Base-by-base conservation (phyloP, 2,329 filamentous ascomycete species). In the Clarireedia paspali region DNA sequence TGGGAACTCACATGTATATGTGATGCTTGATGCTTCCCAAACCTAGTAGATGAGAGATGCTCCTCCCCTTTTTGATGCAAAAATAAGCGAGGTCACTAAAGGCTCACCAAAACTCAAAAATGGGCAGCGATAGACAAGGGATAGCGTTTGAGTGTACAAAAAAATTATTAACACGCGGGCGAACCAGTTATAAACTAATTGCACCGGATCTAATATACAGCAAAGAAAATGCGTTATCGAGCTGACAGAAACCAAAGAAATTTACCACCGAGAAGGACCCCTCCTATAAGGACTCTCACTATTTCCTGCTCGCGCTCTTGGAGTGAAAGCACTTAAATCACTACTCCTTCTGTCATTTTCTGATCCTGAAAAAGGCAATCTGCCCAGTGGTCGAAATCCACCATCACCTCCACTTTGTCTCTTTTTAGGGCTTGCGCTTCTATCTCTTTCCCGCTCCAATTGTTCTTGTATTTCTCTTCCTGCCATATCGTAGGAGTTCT, bases 401-500 rank as follows among this genome's bases (percentile, higher is more conserved):
- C 45, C 56, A 42, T 17, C 39, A 26, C 53, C 57, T 6, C 64
- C 63, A 39, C 59, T 62, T 34, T 60, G 56, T 54, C 64, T 64
- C 44, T 68, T 68, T 9, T 45, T 55, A 2, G 66, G 66, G 44
- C 67, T 67, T 38, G 53, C 59, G 50, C 62, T 65, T 42, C 65
- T 59, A 46, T 68, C 63, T 47, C 61, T 63, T 47, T 68, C 63
- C 36, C 63, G 62, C 39, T 68, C 57, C 30, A 34, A 34, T 4
- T 34, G 30, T 30, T 67, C 63, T 36, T 57, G 54, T 23, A 64
- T 63, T 49, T 69, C 68, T 34, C 62, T 62, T n/a, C 58, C 53
- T 17, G 82, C 82, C 78, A 84, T 81, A 64, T 85, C 81, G 42
- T 78, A 75, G 4, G 80, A 82, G 63, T 83, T 85, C 45, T 78